Evolutionary conservation across 805 yeast genomes (phyloP), one percentile per base, ranked within the genome.

Genomic region (Candida insectorum): DNA sequence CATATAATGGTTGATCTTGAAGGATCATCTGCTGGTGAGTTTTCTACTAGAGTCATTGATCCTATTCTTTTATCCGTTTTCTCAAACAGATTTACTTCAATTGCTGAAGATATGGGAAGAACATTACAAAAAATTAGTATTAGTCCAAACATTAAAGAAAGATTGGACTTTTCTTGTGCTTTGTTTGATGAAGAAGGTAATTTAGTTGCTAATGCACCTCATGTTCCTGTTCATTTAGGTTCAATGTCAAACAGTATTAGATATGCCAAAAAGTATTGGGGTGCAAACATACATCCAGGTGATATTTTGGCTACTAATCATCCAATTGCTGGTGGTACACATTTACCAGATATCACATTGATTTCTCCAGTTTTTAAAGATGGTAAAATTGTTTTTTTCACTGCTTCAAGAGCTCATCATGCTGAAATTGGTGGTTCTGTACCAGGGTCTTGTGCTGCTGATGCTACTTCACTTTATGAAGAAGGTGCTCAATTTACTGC

Each of bases 41-140:
- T 37, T 20, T 31, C 40, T 8, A 32, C 38, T n/a, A 25, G 28
- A 11, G 25, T 10, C 11, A 39, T 80, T 24, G 88, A 85, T 45
- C 93, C 93, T 1, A 75, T 85, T 24, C 60, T 78, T 41, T 56
- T 85, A 23, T 81, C 93, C 0, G 81, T 85, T 19, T 85, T 85
- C 58, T 81, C 85, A 20, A 87, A 85, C 54, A 64, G 93, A 39
- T 85, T 85, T 54, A 85, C 85, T 87, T 86, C 86, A 43, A 84
- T 86, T 55, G 95, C 96, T 4, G 94, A 85, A 47, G 91, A 84
- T 53, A 85, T 85, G 94, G 93, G 94, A 18, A 74, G 74, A 26
- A 81, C 88, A 6, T 62, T 85, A 36, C 83, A 83, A 42, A 81
- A 81, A 56, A 85, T 91, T 0, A 72, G 89, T 3, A 86, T 85